Evolutionary conservation across 495 filamentous ascomycete genomes (phyloP), one percentile per base, ranked within the genome.

Genomic region (Podospora didyma): DNA sequence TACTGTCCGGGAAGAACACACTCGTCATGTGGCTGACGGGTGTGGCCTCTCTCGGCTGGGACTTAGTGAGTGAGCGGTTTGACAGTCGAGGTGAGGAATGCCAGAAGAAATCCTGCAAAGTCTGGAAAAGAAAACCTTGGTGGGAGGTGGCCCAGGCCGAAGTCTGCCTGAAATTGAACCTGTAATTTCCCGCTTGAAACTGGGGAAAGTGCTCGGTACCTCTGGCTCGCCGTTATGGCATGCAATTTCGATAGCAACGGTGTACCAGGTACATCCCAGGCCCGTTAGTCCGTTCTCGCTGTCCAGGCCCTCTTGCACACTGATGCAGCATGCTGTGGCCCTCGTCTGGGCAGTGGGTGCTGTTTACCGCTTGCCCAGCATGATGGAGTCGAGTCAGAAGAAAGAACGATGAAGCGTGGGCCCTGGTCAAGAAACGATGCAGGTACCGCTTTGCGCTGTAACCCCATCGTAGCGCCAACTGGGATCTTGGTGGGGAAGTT

Each of bases 171-270:
- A 60, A 59, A 58, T 60, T 53, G 47, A 28, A 52, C 63, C 63
- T 65, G 63, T 51, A 65, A 65, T 65, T 59, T 65, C 63, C 63
- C 59, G 60, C 58, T 51, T 61, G 54, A 57, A 60, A 60, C 57
- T 57, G 51, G 45, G 59, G 48, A 51, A 62, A 54, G 63, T 65
- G 28, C 22, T 21, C 17, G 19, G 14, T 57, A 60, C 63, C 46
- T 56, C 21, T 35, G 35, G 49, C 9, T 6, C 6, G 16, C 16
- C 24, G 14, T 46, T 7, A 9, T 17, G 23, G 51, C 46, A 35
- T 31, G 48, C 39, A 28, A 57, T 44, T 17, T 21, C 14, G 14
- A n/a, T 22, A 20, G 16, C 21, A 7, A 19, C 10, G 19, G 11
- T 19, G 59, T 63, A 60, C 50, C 46, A 6, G 51, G 49, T 54